Percentiles rank a stretch among this genome's conserved stretches.
Conservation (phyloP, 768 basidiomycete species). For the Clavulina sp. region DNA sequence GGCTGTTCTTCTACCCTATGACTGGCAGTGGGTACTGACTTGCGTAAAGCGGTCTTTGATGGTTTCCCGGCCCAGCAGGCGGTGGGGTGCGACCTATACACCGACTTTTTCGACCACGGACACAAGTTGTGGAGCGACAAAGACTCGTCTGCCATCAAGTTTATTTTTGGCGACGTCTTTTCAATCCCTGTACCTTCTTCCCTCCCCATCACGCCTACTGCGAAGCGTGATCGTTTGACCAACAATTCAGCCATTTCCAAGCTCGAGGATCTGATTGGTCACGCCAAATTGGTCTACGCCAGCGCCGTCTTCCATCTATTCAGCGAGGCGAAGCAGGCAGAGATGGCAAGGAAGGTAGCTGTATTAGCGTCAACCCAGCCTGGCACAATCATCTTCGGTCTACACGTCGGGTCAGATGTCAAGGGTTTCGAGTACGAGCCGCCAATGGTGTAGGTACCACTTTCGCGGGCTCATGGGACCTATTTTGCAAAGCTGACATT, state of each 20-base stretch:
- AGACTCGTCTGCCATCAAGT: constrained; percentile 1
- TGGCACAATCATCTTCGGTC: constrained; percentile 1
- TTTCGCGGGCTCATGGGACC: too few species aligned
- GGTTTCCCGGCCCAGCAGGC: constrained; percentile 1
- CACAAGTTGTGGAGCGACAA: constrained; percentile 1
- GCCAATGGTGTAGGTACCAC: too few species aligned
- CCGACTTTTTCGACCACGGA: constrained; percentile 7
- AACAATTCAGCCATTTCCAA: neutral
- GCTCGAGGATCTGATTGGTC: neutral
- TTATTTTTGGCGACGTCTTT: neutral
- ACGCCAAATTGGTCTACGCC: constrained; percentile 1
- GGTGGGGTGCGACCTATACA: constrained; percentile 7
- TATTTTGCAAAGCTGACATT: too few species aligned
- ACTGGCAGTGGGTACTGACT: constrained; percentile 2
- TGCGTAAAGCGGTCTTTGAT: constrained; percentile 1
- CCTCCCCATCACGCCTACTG: too few species aligned
- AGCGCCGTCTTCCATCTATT: constrained; percentile 4
- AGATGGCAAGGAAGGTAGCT: neutral
- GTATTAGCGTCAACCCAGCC: neutral
- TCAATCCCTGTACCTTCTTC: neutral
- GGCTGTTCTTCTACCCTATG: neutral
- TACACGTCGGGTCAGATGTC: neutral
- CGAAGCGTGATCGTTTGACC: too few species aligned
- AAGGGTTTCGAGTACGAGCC: too few species aligned
- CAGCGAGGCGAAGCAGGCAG: constrained; percentile 1